phyloP scores from a whole-genome alignment of 1,139 yeast genomes.

The Sugiyamaella neomexicana region DNA sequence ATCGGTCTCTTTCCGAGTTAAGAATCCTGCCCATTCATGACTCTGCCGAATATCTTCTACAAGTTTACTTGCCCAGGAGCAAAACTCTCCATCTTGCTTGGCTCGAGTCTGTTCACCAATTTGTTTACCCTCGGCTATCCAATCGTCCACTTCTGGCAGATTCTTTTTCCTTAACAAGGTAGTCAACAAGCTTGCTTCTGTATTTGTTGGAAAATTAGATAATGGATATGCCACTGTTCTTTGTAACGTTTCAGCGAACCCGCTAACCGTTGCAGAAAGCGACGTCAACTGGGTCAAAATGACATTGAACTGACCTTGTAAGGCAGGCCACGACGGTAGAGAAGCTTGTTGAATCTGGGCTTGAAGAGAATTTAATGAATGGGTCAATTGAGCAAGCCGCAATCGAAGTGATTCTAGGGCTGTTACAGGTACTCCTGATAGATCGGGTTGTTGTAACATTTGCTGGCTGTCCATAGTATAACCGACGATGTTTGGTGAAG shows the following conservation, averaged over 20 bases:
- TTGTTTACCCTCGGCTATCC: conserved; percentile 66
- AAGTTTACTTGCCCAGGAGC: conserved; percentile 58
- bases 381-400: conserved; percentile 54
- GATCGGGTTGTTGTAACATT: conserved; percentile 23
- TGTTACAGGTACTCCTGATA: conserved; percentile 54
- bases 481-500: no score
- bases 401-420: conserved; percentile 61
- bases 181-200: conserved; percentile 77
- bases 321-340: conserved; percentile 48
- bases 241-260: conserved; percentile 58
- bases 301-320: conserved; percentile 82
- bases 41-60: conserved; percentile 55
- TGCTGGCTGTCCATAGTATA: conserved; percentile 2
- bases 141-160: conserved; percentile 84
- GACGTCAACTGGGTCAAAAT: conserved; percentile 78
- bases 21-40: conserved; percentile 62
- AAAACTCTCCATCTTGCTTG: conserved; percentile 42
- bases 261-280: conserved; percentile 64
- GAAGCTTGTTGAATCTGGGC: conserved; percentile 40
- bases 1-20: conserved; percentile 53
- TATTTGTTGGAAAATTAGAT: conserved; percentile 78
- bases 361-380: conserved; percentile 39
- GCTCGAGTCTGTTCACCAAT: conserved; percentile 39
- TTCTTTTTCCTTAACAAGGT: conserved; percentile 84
- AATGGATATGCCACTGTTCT: conserved; percentile 79